Conservation (phyloP, 208 protist genomes). For the Leishmania aethiopica region DNA sequence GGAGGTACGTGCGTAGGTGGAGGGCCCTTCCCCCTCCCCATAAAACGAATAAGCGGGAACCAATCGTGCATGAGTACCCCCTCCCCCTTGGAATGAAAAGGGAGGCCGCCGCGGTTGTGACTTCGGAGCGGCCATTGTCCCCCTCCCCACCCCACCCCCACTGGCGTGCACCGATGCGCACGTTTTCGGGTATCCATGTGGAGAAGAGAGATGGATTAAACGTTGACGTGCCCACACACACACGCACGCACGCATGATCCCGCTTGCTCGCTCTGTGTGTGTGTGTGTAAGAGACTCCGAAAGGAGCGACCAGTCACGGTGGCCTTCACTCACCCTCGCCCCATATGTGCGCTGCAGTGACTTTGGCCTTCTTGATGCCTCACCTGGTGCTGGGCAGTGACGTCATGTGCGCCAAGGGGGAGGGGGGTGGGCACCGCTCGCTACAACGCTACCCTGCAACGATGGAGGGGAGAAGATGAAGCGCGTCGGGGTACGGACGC, state of each 20-base stretch:
- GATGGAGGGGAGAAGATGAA: neutral
- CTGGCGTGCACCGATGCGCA: neutral
- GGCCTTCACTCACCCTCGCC: neutral
- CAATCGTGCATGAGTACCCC: neutral
- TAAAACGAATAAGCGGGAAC: neutral
- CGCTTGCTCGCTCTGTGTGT: no score
- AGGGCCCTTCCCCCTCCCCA: no score
- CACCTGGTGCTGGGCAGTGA: neutral
- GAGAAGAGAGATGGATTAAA: neutral
- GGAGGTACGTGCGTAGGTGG: no score
- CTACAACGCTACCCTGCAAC: neutral
- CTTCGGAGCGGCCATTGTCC: neutral
- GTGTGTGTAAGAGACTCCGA: neutral
- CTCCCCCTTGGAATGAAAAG: neutral
- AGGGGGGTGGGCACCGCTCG: neutral
- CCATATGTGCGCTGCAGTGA: neutral
- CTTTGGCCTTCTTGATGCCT: neutral
- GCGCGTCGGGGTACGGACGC: neutral
- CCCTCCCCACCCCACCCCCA: neutral
- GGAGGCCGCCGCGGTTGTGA: neutral
- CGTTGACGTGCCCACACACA: neutral
- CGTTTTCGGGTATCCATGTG: neutral
- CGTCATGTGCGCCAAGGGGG: neutral
- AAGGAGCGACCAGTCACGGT: neutral
- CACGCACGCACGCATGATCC: neutral